Evolutionary conservation across 116 monocot genomes (phyloP), one percentile per base, ranked within the genome.

Genomic region (Phalaenopsis hybrid): DNA sequence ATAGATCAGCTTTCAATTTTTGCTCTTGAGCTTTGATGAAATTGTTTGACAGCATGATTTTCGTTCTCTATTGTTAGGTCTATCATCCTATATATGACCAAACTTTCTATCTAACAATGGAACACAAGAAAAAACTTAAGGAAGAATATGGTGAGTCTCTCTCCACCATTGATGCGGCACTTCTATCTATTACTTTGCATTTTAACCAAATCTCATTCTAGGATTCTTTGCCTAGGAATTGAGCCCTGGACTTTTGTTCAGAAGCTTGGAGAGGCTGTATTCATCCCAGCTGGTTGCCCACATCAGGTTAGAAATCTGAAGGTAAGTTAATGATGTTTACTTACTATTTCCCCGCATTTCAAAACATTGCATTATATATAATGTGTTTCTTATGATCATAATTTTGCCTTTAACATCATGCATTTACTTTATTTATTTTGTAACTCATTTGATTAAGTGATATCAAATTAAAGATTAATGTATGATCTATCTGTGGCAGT

Each of bases 241-340:
- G 94, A 96, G 83, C 94, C 96, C 6, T 93, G 93, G 93, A 93
- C 91, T 6, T 93, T 93, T 80, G 90, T 85, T 83, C 93, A 93
- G 76, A 93, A 89, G 81, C 86, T 91, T 57, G 93, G 93, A 78
- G 93, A 93, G 70, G 91, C 93, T 23, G 91, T 93, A 4, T 89
- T 93, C 17, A 89, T 93, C 48, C 93, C 93, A 50, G 93, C 91
- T 70, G 89, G 93, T 68, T 91, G 93, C 57, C 91, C 91, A 1
- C 91, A 93, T 89, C 93, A 93, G 85, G 91, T 93, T 13, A 89
- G 93, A 87, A 91, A 93, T 83, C 61, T 93, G 3, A 93, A 93
- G 93, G 93, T 93, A 49, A 50, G 77, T 18, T 25, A 50, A 48
- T 76, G 6, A 43, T 74, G 33, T 31, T 31, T 31, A 68, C 4